Base-by-base conservation (phyloP, 768 basidiomycete species). In the Trametes cingulata region DNA sequence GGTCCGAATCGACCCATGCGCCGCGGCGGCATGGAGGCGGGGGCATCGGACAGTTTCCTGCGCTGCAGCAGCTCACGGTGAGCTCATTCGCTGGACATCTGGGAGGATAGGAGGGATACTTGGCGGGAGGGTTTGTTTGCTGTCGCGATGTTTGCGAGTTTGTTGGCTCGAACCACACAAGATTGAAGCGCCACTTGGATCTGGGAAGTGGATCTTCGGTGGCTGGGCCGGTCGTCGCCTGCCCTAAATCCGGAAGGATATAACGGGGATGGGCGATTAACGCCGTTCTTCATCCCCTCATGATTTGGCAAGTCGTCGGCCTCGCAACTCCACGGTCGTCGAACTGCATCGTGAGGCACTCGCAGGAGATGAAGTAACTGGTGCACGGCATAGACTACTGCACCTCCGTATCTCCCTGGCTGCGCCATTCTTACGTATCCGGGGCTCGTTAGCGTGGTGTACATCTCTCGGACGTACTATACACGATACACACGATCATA, bases 351-450 rank as follows among this genome's bases (percentile, higher is more conserved):
- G 78, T 55, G 78, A 75, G 88, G 87, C 67, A 80, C 86, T 90
- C 88, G 88, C 89, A 90, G 89, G 86, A 91, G 87, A 91, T 88
- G 85, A 85, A 91, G 69, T 87, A 86, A 85, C 56, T 84, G 86
- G 89, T 82, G 89, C 89, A 88, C 71, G 85, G 88, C 88, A 90
- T 90, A 88, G 82, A 80, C 77, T 85, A 61, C 52, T 57, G 83
- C 82, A 85, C 88, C 87, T 85, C 87, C 85, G 89, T 91, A 91
- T 91, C 89, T 88, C 85, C 88, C 85, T 81, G 72, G 77, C 75
- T 78, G 79, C 79, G 75, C 73, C 58, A 72, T 65, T 67, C 50
- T 67, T 67, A 83, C 83, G 78, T 79, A 78, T 76, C 71, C 78
- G 81, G 86, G 88, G 89, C 80, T 88, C 88, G 88, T 91, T 88